A percentile compares a stretch with the other conserved stretches of the same genome.
phyloP scores from a whole-genome alignment of 1,284 basidiomycete species.

The Chalciporus sp. region DNA sequence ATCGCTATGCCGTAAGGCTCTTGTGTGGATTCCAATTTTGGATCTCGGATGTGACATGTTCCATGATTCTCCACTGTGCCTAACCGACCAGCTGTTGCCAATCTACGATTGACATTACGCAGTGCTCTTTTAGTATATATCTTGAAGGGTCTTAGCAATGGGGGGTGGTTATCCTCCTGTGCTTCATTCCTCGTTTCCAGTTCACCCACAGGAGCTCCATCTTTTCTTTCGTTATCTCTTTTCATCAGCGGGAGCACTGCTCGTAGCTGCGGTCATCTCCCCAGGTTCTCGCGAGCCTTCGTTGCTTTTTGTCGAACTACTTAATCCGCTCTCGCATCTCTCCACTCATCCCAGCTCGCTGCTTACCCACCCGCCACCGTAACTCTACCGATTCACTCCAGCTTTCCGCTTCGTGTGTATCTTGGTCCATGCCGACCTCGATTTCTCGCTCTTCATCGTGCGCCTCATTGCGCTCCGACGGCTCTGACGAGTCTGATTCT shows the following conservation, averaged over 20 bases:
- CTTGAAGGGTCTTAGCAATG: slow-evolving; percentile 6
- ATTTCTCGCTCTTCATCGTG: slow-evolving; percentile 26
- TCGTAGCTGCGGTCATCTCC: slow-evolving; percentile 15
- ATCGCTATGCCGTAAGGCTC: slow-evolving; percentile 25
- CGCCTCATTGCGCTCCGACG: slow-evolving; percentile 24
- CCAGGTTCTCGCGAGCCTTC: background rate
- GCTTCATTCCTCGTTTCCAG: background rate
- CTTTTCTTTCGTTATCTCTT: slow-evolving; percentile 9
- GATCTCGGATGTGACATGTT: slow-evolving; percentile 13
- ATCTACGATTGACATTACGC: slow-evolving; percentile 15
- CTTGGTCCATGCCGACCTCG: background rate
- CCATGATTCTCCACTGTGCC: slow-evolving; percentile 9
- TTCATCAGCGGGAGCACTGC: slow-evolving; percentile 12
- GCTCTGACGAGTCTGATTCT: slow-evolving; percentile 25
- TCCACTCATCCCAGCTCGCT: background rate
- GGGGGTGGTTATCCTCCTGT: slow-evolving; percentile 3
- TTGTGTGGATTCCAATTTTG: slow-evolving; percentile 23
- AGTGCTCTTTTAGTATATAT: slow-evolving; percentile 14
- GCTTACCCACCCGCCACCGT: no score
- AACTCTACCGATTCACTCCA: no score
- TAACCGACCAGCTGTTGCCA: slow-evolving; percentile 9
- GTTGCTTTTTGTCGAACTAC: slow-evolving; percentile 18
- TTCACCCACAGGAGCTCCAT: slow-evolving; percentile 1
- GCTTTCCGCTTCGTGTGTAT: background rate
- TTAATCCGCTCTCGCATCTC: slow-evolving; percentile 20